Evolutionary conservation across 2,329 filamentous ascomycete species (phyloP).

Genomic region (Hypoxylon sp.): DNA sequence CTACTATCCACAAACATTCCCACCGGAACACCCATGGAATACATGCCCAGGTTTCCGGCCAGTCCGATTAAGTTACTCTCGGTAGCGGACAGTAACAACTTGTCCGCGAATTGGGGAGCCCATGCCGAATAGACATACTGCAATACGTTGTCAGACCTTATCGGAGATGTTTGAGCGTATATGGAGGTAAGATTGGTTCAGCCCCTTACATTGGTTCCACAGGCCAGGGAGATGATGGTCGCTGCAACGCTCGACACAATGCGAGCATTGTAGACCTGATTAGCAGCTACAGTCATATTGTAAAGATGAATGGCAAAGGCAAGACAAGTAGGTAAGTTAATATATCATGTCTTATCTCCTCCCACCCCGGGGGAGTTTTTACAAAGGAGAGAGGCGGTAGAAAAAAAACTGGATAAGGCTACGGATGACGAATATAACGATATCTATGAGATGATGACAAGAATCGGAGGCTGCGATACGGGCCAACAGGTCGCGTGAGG

Average conservation of each 20-base stretch:
- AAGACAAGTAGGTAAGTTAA: constrained; percentile 1
- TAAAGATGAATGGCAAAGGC: too few relatives aligned
- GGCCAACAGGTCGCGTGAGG: neutral
- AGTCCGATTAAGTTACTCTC: constrained; percentile 90
- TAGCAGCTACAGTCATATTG: constrained; percentile 55
- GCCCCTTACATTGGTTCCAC: constrained; percentile 85
- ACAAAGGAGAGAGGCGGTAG: constrained; percentile 3
- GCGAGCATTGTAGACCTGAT: constrained; percentile 68
- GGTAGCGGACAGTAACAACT: constrained; percentile 86
- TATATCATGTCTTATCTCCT: constrained; percentile 24
- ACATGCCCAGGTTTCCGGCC: constrained; percentile 93
- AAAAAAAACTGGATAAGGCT: neutral
- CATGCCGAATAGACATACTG: constrained; percentile 99
- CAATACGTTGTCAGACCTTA: constrained; percentile 10
- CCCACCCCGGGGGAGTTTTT: neutral
- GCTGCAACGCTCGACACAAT: constrained; percentile 86
- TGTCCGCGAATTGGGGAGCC: constrained; percentile 93
- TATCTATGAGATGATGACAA: constrained; percentile 15
- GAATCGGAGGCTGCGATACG: constrained; percentile 27
- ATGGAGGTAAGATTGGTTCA: neutral
- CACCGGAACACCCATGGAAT: constrained; percentile 86
- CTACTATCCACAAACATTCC: constrained; percentile 86
- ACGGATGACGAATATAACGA: constrained; percentile 9
- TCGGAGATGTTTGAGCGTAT: constrained; percentile 6
- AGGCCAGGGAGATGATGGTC: constrained; percentile 84